phyloP scores from a whole-genome alignment of 768 basidiomycete genomes.

The Sarcodon sp. region DNA sequence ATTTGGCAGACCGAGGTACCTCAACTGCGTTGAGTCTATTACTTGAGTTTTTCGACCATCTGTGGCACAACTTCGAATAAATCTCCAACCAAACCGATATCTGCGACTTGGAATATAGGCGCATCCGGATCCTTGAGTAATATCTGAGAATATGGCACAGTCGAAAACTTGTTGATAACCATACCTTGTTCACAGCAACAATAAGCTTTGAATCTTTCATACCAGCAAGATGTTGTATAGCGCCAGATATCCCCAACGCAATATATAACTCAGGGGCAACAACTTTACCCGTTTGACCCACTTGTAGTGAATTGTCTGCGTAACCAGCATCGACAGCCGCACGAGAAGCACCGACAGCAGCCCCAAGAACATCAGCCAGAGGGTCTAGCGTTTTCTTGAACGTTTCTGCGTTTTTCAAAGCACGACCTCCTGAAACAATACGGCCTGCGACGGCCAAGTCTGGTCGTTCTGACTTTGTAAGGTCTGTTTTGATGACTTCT shows the following conservation, averaged over 20 bases:
- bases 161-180: neutral
- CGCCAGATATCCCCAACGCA: conserved; percentile 94
- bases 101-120: conserved; percentile 98
- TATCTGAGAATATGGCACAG: neutral
- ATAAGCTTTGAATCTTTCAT: conserved; percentile 99
- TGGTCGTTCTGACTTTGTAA: conserved; percentile 86
- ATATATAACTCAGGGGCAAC: conserved; percentile 96
- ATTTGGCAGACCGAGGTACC: no score
- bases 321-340: conserved; percentile 98
- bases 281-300: conserved; percentile 99
- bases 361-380: conserved; percentile 84
- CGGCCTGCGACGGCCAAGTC: conserved; percentile 80
- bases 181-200: conserved; percentile 90
- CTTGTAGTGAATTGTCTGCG: conserved; percentile 94
- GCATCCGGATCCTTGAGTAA: conserved; percentile 77
- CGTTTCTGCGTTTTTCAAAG: conserved; percentile 89
- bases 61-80: conserved; percentile 88
- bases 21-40: neutral
- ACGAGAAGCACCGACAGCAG: conserved; percentile 95
- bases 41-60: conserved; percentile 76
- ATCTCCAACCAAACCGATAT: conserved; percentile 89
- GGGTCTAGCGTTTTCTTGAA: conserved; percentile 81
- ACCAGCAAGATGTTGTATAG: conserved; percentile 96
- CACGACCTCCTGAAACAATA: conserved; percentile 91
- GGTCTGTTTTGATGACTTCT: conserved; percentile 56